phyloP scores from a whole-genome alignment of 1,139 yeast species.

The Candida tetrigidarum region DNA sequence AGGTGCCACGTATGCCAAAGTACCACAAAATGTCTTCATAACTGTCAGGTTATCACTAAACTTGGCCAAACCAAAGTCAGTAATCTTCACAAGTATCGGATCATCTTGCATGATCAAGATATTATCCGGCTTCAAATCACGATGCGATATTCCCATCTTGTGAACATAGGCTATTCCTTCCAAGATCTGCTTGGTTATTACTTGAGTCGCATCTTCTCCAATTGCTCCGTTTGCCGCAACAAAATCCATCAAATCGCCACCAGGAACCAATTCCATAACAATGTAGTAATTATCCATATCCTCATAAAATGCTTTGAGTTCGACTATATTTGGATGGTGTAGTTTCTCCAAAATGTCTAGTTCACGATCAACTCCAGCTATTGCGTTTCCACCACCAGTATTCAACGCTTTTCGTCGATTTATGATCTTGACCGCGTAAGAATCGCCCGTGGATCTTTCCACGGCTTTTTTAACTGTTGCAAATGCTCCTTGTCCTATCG shows the following conservation, averaged over 20 bases:
- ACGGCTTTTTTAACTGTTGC: slow-evolving; percentile 93
- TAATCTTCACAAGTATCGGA: slow-evolving; percentile 86
- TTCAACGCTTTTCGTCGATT: slow-evolving; percentile 76
- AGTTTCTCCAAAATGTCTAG: slow-evolving; percentile 75
- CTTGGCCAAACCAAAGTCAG: slow-evolving; percentile 93
- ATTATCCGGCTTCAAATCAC: slow-evolving; percentile 94
- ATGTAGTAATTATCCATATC: slow-evolving; percentile 80
- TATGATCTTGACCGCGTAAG: slow-evolving; percentile 90
- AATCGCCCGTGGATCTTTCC: slow-evolving; percentile 80
- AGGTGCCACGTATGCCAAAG: slow-evolving; percentile 91
- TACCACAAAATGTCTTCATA: slow-evolving; percentile 89
- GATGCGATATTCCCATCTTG: slow-evolving; percentile 84
- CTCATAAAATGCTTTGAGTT: slow-evolving; percentile 81
- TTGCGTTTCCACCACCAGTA: slow-evolving; percentile 63
- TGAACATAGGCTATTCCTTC: slow-evolving; percentile 90
- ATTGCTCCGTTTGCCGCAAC: slow-evolving; percentile 91
- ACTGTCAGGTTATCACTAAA: slow-evolving; percentile 76
- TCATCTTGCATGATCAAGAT: slow-evolving; percentile 89
- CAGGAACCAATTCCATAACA: slow-evolving; percentile 94
- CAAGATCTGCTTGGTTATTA: slow-evolving; percentile 80
- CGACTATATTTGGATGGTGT: slow-evolving; percentile 84
- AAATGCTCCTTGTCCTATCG: slow-evolving; percentile 96
- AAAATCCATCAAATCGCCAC: slow-evolving; percentile 98
- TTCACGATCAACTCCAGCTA: slow-evolving; percentile 81
- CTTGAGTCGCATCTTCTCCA: slow-evolving; percentile 88